These are phyloP conservation scores for Trametes cingulata DNA, from an alignment of 768 basidiomycete genomes.

Conservation along the genomic window DNA sequence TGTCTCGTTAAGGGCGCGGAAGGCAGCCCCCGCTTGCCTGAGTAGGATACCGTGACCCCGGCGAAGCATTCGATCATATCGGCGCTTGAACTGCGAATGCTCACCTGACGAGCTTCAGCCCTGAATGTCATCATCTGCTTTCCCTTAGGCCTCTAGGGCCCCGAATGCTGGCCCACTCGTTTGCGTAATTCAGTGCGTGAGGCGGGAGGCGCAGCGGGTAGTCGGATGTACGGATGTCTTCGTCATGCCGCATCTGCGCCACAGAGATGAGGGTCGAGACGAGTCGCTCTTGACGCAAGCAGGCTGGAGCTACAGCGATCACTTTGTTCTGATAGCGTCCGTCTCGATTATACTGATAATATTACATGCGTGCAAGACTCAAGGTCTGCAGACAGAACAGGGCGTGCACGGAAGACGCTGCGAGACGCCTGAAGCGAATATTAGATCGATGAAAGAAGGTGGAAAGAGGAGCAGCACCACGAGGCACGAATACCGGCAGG, in stretches of 20 bases:
- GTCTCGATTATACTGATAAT: neutral
- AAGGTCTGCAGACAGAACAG: neutral
- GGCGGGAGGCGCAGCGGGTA: too few species aligned
- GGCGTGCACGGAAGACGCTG: neutral
- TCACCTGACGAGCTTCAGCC: slow-evolving; percentile 5
- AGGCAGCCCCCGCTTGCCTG: neutral
- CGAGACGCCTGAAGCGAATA: slow-evolving; percentile 7
- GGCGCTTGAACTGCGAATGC: neutral
- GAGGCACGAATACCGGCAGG: neutral
- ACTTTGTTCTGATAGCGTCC: neutral
- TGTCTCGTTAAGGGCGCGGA: neutral
- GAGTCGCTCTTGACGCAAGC: neutral
- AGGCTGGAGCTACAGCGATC: too few species aligned
- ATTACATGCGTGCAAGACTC: slow-evolving; percentile 2
- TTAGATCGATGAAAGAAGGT: too few species aligned
- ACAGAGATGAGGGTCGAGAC: neutral
- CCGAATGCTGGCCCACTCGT: neutral
- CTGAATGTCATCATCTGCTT: neutral
- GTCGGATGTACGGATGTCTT: too few species aligned
- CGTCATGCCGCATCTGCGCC: too few species aligned
- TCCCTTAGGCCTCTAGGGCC: neutral
- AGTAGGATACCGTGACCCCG: neutral
- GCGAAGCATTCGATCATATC: slow-evolving; percentile 7
- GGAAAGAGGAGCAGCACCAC: neutral
- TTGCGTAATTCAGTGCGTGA: neutral